These are phyloP conservation scores for Neurospora sp. DNA, from an alignment of 495 filamentous ascomycete species.

Conservation along the genomic window DNA sequence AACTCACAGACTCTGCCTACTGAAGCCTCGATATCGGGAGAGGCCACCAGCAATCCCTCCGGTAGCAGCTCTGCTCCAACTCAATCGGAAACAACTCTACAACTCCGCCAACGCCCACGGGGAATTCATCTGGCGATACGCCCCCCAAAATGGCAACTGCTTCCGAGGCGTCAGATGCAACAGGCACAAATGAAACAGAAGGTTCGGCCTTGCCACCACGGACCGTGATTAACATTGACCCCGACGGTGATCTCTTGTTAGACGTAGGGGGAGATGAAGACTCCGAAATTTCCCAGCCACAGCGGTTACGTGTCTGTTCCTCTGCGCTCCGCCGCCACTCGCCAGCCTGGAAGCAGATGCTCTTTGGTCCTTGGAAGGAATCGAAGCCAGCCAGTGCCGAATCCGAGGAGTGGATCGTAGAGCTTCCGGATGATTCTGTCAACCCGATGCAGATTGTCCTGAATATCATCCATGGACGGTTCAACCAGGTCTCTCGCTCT, in stretches of 20 bases:
- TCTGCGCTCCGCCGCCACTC: constrained; percentile 13
- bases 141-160: not conserved
- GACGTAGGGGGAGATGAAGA: not conserved
- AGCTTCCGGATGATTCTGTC: constrained; percentile 16
- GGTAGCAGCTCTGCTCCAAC: not conserved
- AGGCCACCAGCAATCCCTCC: not conserved
- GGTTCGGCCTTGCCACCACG: not conserved
- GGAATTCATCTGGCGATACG: not conserved
- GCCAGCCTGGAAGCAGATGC: constrained; percentile 19
- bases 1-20: not conserved
- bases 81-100: not conserved
- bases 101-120: not conserved
- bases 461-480: constrained; percentile 18
- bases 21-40: not conserved
- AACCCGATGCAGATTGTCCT: constrained; percentile 1
- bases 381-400: constrained; percentile 10
- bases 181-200: not conserved
- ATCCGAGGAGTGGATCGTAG: constrained; percentile 11
- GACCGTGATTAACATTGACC: not conserved
- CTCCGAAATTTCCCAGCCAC: not conserved
- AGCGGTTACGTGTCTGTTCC: constrained; percentile 16
- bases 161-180: not conserved
- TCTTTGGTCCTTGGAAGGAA: constrained; percentile 19
- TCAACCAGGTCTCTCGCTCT: constrained; percentile 9
- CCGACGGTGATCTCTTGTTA: constrained; percentile 5